These are phyloP conservation scores for Mucor ambiguus DNA, from an alignment of 371 early-diverging fungal genomes.

Conservation along the genomic window DNA sequence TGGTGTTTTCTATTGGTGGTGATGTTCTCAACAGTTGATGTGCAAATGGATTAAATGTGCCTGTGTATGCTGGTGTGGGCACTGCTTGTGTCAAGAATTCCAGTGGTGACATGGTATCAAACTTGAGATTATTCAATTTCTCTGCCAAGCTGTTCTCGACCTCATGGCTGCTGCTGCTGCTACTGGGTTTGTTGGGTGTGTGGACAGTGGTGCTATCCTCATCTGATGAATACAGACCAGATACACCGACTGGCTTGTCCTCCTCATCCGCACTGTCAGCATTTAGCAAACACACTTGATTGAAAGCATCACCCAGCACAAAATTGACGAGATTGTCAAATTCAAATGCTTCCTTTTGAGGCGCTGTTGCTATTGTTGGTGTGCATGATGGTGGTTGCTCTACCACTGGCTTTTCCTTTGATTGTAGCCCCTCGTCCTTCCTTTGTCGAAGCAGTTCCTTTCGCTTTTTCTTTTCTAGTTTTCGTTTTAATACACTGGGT, in stretches of 20 bases:
- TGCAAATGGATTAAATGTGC: conserved; percentile 49
- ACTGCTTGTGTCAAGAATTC: conserved; percentile 40
- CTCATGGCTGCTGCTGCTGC: neutral
- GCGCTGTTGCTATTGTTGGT: conserved; percentile 1
- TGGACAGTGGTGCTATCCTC: neutral
- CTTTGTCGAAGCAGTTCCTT: conserved; percentile 36
- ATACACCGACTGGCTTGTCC: conserved; percentile 39
- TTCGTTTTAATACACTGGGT: conserved; percentile 35
- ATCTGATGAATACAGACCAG: conserved; percentile 26
- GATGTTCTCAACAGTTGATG: conserved; percentile 41
- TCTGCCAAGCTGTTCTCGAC: neutral
- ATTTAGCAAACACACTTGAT: conserved; percentile 13
- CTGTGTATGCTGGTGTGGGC: conserved; percentile 41
- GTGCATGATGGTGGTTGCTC: neutral
- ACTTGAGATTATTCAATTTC: neutral
- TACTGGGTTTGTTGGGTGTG: conserved; percentile 3
- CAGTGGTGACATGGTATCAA: conserved; percentile 26
- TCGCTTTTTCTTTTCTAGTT: conserved; percentile 48
- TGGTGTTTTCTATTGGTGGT: conserved; percentile 2
- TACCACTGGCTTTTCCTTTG: neutral
- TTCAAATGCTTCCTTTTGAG: conserved; percentile 5
- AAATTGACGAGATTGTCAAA: conserved; percentile 35
- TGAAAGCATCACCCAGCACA: conserved; percentile 46
- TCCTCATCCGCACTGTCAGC: conserved; percentile 20
- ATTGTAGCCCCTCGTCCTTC: conserved; percentile 24